phyloP scores from a whole-genome alignment of 2,329 filamentous ascomycete genomes.

The Aspergillus unguis region DNA sequence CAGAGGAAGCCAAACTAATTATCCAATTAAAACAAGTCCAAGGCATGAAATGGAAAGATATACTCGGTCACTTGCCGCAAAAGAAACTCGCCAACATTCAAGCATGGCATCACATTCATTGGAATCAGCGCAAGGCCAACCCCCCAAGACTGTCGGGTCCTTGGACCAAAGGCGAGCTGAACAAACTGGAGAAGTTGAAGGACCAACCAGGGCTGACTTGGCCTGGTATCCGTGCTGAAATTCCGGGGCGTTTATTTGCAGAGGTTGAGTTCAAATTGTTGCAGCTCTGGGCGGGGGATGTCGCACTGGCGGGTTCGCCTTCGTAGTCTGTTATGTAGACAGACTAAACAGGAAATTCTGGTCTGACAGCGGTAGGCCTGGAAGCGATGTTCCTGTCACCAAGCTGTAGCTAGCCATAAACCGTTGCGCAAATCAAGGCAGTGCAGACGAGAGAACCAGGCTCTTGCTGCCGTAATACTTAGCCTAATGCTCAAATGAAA shows the following conservation, averaged over 20 bases:
- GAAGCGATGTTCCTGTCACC: not conserved
- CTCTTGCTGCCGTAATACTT: not conserved
- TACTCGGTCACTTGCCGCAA: conserved; percentile 27
- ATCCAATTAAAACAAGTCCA: conserved; percentile 29
- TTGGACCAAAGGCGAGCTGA: conserved; percentile 30
- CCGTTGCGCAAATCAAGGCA: not conserved
- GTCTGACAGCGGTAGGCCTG: not conserved
- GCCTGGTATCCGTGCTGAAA: conserved; percentile 24
- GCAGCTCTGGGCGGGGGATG: conserved; percentile 28
- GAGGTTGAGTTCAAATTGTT: conserved; percentile 37
- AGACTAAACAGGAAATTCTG: not conserved
- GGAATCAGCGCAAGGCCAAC: conserved; percentile 25
- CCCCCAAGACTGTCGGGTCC: conserved; percentile 25
- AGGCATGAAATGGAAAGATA: conserved; percentile 28
- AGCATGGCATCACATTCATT: conserved; percentile 30
- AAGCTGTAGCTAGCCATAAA: not conserved
- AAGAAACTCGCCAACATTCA: conserved; percentile 21
- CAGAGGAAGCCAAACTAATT: conserved; percentile 32
- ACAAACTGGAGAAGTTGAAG: conserved; percentile 26
- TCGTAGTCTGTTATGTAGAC: not conserved
- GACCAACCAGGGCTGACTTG: conserved; percentile 30
- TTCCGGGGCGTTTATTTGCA: conserved; percentile 28
- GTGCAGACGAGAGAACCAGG: not conserved
- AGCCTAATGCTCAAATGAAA: not conserved
- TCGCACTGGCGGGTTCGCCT: conserved; percentile 11